Base-by-base conservation (phyloP, 1,139 yeast species). In the Kodamaea suecica region DNA sequence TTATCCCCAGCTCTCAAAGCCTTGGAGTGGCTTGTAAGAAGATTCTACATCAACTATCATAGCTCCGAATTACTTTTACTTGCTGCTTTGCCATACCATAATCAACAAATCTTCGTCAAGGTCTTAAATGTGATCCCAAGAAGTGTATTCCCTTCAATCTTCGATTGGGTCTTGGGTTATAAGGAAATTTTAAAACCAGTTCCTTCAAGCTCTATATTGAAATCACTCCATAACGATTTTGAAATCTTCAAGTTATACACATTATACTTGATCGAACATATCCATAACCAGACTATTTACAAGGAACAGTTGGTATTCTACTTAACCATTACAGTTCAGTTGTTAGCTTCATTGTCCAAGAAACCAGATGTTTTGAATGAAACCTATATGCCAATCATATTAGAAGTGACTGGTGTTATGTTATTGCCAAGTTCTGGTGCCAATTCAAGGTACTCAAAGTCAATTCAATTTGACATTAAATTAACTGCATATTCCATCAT, bases 1-100 rank as follows among this genome's bases (percentile, higher is more conserved):
- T 65, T 88, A 35, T 73, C 80, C 20, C 86, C 95, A 11, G 76
- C 96, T 2, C 57, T 87, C 34, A 82, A 81, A 50, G 94, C 97
- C 8, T 70, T 87, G 9, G 99, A 92, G 64, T 92, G 98, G 98
- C 76, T 92, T 26, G 82, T 92, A 17, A 82, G 98, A 63, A 75
- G 97, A 49, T 94, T 90, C 57, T 87, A 85, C 55, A 78, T 86
- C 46, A 92, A 92, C 54, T 70, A 85, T 31, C 83, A 84, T 52
- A 87, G 85, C 50, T 67, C 88, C 0, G 97, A 92, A 55, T 55
- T 70, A 39, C 55, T 92, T 26, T 53, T 94, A 30, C 63, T 90
- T 38, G 71, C 88, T 3, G 73, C 83, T 2, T 67, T 92, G 49
- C 95, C 97, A 17, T 85, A 84, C 60, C 87, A 82, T 56, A 75